Percentiles rank a stretch among this genome's conserved stretches.
These are phyloP conservation scores for Arthonia radiata DNA, from an alignment of 495 filamentous ascomycete species.

Conservation along the genomic window DNA sequence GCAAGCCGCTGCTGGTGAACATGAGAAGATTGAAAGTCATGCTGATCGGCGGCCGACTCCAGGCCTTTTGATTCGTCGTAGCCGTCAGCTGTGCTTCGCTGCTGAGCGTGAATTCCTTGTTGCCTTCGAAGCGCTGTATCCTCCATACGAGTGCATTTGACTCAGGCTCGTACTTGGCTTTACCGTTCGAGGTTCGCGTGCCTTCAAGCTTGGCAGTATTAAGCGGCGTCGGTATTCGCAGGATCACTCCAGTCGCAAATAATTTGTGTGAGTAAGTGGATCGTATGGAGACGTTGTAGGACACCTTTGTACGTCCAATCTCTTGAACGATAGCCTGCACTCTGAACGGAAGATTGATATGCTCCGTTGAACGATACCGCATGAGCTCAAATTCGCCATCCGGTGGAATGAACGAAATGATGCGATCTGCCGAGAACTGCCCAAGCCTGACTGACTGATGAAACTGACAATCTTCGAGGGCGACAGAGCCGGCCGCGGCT, in stretches of 20 bases:
- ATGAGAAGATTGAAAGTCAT: constrained; percentile 84
- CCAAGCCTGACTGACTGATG: constrained; percentile 98
- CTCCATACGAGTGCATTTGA: constrained; percentile 99
- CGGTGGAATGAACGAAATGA: constrained; percentile 92
- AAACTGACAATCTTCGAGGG: constrained; percentile 95
- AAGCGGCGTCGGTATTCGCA: constrained; percentile 83
- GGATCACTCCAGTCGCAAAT: constrained; percentile 92
- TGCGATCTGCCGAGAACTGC: constrained; percentile 90
- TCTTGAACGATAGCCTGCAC: constrained; percentile 97
- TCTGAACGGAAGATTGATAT: constrained; percentile 97
- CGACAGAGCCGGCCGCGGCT: constrained; percentile 84
- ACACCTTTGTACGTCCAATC: constrained; percentile 88
- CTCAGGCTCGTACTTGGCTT: constrained; percentile 93
- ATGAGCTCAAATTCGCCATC: constrained; percentile 99
- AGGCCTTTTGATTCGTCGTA: constrained; percentile 97
- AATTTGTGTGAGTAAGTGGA: constrained; percentile 92
- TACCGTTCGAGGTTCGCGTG: constrained; percentile 63
- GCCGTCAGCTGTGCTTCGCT: constrained; percentile 81
- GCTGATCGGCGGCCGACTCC: constrained; percentile 80
- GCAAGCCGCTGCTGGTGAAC: constrained; percentile 82
- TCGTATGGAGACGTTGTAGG: constrained; percentile 93
- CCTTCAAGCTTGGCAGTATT: constrained; percentile 94
- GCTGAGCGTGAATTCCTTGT: constrained; percentile 80
- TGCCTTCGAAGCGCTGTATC: constrained; percentile 87
- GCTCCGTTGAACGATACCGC: constrained; percentile 98